These are phyloP conservation scores for Inosperma sp. DNA, from an alignment of 768 basidiomycete genomes.

Conservation along the genomic window DNA sequence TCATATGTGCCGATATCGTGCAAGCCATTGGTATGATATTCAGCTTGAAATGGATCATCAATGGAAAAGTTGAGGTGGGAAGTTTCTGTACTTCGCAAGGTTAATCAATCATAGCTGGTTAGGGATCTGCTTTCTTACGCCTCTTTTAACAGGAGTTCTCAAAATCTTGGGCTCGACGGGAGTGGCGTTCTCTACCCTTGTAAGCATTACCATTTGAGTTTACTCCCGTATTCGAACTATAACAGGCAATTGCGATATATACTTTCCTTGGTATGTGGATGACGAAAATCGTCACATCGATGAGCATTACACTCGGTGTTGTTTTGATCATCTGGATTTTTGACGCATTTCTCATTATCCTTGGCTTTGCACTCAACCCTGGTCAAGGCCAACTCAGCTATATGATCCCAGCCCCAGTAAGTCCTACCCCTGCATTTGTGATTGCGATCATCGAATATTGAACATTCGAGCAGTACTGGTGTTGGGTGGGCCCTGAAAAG, in stretches of 20 bases:
- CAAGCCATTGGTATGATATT: not conserved
- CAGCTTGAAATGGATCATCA: not conserved
- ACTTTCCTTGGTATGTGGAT: conserved; percentile 4
- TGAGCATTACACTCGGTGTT: not conserved
- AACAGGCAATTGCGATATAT: not conserved
- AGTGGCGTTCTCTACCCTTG: not conserved
- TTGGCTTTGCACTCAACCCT: not conserved
- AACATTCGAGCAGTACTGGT: not conserved
- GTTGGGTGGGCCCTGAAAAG: not conserved
- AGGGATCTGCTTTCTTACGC: not conserved
- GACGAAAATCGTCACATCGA: not conserved
- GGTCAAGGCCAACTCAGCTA: not conserved
- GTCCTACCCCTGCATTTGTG: not conserved
- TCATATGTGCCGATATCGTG: not conserved
- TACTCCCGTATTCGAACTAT: not conserved
- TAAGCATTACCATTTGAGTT: not conserved
- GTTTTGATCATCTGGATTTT: not conserved
- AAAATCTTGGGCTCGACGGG: not conserved
- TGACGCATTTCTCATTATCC: not conserved
- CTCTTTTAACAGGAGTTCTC: not conserved
- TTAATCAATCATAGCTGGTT: not conserved
- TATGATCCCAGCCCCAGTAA: not conserved
- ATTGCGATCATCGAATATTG: not conserved
- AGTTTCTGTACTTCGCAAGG: not conserved
- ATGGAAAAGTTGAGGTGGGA: not conserved